phyloP scores from a whole-genome alignment of 768 basidiomycete species.

The Naganishia vishniacii region DNA sequence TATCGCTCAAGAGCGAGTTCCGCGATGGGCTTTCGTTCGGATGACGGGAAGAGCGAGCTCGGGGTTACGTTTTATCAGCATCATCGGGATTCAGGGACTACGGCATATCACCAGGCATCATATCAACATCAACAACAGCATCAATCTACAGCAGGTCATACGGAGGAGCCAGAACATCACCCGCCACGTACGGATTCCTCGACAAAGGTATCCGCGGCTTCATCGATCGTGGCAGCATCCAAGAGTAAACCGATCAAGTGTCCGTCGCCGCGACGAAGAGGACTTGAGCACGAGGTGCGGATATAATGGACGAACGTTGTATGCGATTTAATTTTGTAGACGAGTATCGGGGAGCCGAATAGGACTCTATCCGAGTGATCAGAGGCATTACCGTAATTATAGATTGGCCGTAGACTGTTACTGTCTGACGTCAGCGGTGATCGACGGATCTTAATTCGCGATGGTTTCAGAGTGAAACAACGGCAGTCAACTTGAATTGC shows the following conservation, averaged over 20 bases:
- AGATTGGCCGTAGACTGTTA: too few species aligned
- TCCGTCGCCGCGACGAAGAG: conserved; percentile 4
- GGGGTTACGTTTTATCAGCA: background rate
- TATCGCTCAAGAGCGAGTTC: conserved; percentile 17
- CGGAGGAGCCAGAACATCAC: background rate
- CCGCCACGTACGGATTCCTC: background rate
- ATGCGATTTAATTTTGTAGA: background rate
- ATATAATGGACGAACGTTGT: conserved; percentile 1
- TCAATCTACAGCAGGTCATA: background rate
- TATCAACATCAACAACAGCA: background rate
- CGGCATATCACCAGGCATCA: background rate
- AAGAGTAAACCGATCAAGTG: conserved; percentile 18
- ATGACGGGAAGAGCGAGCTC: background rate
- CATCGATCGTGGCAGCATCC: too few species aligned
- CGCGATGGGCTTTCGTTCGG: conserved; percentile 9
- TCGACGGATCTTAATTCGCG: too few species aligned
- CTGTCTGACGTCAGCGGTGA: too few species aligned
- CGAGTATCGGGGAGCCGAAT: too few species aligned
- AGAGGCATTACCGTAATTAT: too few species aligned
- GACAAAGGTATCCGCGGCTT: background rate
- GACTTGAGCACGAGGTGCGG: conserved; percentile 5
- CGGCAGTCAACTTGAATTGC: too few species aligned
- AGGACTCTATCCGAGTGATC: too few species aligned
- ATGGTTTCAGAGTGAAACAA: too few species aligned
- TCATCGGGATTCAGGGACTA: background rate